These are phyloP conservation scores for Iris pallida DNA, from an alignment of 116 monocot species.

Conservation along the genomic window DNA sequence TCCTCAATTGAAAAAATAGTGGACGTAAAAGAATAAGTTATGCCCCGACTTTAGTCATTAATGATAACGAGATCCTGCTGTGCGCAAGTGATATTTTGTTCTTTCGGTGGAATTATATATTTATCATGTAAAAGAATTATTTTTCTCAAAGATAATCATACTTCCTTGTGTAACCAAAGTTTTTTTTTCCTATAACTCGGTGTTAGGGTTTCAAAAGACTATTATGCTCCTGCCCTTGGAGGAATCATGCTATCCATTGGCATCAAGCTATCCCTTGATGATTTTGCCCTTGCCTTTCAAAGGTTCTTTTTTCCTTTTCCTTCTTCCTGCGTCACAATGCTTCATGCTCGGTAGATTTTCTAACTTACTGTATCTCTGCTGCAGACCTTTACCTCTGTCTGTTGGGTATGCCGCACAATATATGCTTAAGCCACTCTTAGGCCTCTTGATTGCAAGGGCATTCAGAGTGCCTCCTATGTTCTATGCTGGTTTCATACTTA, in stretches of 20 bases:
- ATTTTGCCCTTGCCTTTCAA: slow-evolving; percentile 81
- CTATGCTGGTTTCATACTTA: slow-evolving; percentile 94
- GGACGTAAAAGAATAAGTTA: no score
- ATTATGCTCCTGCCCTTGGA: slow-evolving; percentile 95
- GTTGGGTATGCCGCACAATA: slow-evolving; percentile 90
- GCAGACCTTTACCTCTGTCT: slow-evolving; percentile 80
- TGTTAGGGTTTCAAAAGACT: slow-evolving; percentile 95
- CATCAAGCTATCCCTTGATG: slow-evolving; percentile 79
- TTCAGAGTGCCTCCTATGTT: slow-evolving; percentile 74
- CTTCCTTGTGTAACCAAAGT: not conserved
- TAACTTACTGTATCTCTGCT: slow-evolving; percentile 13
- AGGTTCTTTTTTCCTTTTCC: slow-evolving; percentile 30
- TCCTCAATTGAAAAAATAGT: no score
- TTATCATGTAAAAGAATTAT: no score
- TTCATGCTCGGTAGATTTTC: not conserved
- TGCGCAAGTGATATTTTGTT: no score
- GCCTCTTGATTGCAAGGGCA: slow-evolving; percentile 65
- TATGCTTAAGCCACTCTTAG: slow-evolving; percentile 77
- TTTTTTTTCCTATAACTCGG: slow-evolving; percentile 4
- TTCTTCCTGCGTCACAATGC: not conserved
- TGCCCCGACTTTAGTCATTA: no score
- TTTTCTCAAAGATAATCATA: no score
- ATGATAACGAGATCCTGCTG: no score
- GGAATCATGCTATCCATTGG: slow-evolving; percentile 99
- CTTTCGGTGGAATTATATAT: no score